Percentiles rank a stretch among this genome's conserved stretches.
phyloP scores from a whole-genome alignment of 225 moss, liverwort and hornwort genomes.

The Pleurozium schreberi region DNA sequence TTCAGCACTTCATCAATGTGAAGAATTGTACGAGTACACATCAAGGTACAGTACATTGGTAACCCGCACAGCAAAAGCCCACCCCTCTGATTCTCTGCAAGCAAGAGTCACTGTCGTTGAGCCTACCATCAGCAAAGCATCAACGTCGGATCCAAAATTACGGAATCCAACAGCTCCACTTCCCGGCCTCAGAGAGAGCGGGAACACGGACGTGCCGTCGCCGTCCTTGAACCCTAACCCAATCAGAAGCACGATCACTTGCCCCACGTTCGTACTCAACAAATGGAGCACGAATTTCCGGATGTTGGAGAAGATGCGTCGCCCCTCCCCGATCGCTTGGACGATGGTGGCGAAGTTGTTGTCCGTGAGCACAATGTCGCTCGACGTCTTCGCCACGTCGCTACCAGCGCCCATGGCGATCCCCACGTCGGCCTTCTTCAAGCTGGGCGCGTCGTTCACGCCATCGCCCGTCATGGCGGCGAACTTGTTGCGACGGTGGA shows the following conservation, averaged over 20 bases:
- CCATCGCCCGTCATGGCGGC: slow-evolving; percentile 53
- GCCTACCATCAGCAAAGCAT: slow-evolving; percentile 1
- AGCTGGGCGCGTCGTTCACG: slow-evolving; percentile 45
- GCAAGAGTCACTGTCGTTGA: not conserved
- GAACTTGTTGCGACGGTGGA: slow-evolving; percentile 24
- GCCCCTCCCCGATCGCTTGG: slow-evolving; percentile 27
- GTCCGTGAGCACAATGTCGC: slow-evolving; percentile 35
- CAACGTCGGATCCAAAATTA: not conserved
- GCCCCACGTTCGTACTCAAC: slow-evolving; percentile 22
- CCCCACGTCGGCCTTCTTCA: slow-evolving; percentile 47
- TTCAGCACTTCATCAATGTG: not conserved
- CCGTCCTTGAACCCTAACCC: slow-evolving; percentile 26
- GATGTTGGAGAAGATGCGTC: slow-evolving; percentile 31
- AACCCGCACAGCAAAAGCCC: not conserved
- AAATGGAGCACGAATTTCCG: slow-evolving; percentile 25
- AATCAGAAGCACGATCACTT: slow-evolving; percentile 12
- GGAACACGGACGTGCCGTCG: slow-evolving; percentile 16
- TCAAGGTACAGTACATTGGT: not conserved
- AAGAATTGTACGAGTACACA: not conserved
- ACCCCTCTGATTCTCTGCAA: not conserved
- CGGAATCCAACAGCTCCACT: not conserved
- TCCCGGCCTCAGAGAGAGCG: slow-evolving; percentile 12
- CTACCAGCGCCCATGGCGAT: slow-evolving; percentile 51
- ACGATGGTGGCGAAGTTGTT: slow-evolving; percentile 57
- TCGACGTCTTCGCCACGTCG: slow-evolving; percentile 38